phyloP scores from a whole-genome alignment of 495 filamentous ascomycete species.

The Penicillium steckii region DNA sequence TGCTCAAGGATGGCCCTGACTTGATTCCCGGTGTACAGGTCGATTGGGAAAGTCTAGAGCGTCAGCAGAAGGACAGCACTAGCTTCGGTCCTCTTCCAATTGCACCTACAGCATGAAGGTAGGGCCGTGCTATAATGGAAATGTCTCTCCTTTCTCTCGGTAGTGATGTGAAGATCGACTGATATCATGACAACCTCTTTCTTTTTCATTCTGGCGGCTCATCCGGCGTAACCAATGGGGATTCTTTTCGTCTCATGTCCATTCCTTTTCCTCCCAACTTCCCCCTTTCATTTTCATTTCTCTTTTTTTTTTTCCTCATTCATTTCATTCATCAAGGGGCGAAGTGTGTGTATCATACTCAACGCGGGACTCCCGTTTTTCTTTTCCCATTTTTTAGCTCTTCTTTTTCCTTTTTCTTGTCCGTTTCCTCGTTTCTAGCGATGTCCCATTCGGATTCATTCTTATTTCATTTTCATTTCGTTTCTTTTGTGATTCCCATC shows the following conservation, averaged over 20 bases:
- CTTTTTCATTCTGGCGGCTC: not conserved
- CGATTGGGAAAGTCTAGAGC: slow-evolving; percentile 32
- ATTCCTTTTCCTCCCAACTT: slow-evolving; percentile 9
- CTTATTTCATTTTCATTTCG: slow-evolving; percentile 6
- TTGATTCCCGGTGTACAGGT: slow-evolving; percentile 2
- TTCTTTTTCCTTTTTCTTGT: slow-evolving; percentile 7
- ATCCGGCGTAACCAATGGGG: not conserved
- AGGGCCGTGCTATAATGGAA: not conserved
- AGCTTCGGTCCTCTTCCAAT: not conserved
- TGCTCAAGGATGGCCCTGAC: not conserved
- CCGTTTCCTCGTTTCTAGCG: slow-evolving; percentile 1
- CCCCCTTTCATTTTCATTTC: slow-evolving; percentile 7
- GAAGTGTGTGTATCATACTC: slow-evolving; percentile 28
- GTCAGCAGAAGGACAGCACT: slow-evolving; percentile 27
- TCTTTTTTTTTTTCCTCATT: slow-evolving; percentile 5
- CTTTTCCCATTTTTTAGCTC: slow-evolving; percentile 5
- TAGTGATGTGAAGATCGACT: slow-evolving; percentile 1
- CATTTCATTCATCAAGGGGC: slow-evolving; percentile 13
- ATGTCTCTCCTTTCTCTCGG: not conserved
- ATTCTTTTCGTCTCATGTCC: not conserved
- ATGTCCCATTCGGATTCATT: slow-evolving; percentile 1
- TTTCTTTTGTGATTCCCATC: slow-evolving; percentile 20
- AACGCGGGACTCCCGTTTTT: slow-evolving; percentile 16
- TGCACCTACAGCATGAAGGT: not conserved
- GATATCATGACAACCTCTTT: not conserved